phyloP scores from a whole-genome alignment of 352 stramenopile genomes.

The Pythium volutum region DNA sequence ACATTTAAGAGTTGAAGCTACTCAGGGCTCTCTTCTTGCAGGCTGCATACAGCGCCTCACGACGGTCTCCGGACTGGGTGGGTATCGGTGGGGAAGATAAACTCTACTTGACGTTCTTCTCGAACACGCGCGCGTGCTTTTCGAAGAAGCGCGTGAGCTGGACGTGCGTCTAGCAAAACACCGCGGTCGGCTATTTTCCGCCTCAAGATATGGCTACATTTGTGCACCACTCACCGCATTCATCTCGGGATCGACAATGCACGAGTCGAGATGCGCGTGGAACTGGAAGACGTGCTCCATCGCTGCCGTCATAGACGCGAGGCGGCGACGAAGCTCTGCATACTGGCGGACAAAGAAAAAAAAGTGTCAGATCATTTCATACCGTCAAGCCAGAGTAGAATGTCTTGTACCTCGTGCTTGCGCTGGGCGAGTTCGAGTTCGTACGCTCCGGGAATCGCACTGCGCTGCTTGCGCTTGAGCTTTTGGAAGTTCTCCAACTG shows the following conservation, averaged over 20 bases:
- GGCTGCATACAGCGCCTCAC: too few relatives aligned
- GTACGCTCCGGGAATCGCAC: slow-evolving; percentile 21
- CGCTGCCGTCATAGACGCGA: slow-evolving; percentile 32
- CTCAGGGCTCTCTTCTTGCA: too few relatives aligned
- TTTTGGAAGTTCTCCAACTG: slow-evolving; percentile 25
- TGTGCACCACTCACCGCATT: slow-evolving; percentile 23
- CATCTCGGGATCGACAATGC: slow-evolving; percentile 42
- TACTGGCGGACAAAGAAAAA: slow-evolving; percentile 24
- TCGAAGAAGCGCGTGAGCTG: slow-evolving; percentile 29
- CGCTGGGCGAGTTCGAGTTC: slow-evolving; percentile 22
- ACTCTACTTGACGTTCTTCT: slow-evolving; percentile 29
- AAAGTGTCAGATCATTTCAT: neutral
- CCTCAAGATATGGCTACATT: slow-evolving; percentile 12
- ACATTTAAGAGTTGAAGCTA: too few relatives aligned
- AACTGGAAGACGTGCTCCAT: slow-evolving; percentile 55
- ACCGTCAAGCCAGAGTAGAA: neutral
- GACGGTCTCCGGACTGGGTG: neutral
- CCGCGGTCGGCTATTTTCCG: neutral
- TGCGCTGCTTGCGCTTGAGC: slow-evolving; percentile 22
- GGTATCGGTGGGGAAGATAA: neutral
- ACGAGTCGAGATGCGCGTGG: slow-evolving; percentile 37
- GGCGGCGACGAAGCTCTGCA: slow-evolving; percentile 28
- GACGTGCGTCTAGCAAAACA: slow-evolving; percentile 14
- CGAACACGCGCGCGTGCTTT: slow-evolving; percentile 29
- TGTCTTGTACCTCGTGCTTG: slow-evolving; percentile 21